Percentiles rank a stretch among this genome's conserved stretches.
Evolutionary conservation across 2,329 filamentous ascomycete species (phyloP).

Genomic region (Trichoderma simmonsii): DNA sequence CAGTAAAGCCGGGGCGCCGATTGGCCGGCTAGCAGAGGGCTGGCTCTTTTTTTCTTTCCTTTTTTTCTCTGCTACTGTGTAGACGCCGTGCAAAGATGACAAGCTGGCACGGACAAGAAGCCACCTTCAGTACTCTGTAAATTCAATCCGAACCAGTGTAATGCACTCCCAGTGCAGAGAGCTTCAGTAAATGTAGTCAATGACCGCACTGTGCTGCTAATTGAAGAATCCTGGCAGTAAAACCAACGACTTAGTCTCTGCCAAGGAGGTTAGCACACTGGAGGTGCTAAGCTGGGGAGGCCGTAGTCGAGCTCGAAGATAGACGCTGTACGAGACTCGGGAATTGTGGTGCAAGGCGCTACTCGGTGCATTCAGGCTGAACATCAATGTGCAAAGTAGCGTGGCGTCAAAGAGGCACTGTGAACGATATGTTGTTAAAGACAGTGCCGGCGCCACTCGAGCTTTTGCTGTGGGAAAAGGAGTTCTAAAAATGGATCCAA

Average conservation of each 20-base stretch:
- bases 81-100: constrained; percentile 6
- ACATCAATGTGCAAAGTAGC: background rate
- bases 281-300: background rate
- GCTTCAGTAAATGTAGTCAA: background rate
- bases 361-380: background rate
- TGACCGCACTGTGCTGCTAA: background rate
- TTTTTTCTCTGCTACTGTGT: background rate
- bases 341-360: background rate
- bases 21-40: constrained; percentile 22
- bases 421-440: background rate
- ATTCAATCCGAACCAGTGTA: background rate
- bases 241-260: background rate
- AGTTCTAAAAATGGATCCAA: background rate
- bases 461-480: background rate
- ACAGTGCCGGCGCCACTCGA: background rate
- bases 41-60: background rate
- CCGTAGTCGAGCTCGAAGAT: background rate
- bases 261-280: background rate
- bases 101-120: constrained; percentile 2
- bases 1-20: constrained; percentile 28
- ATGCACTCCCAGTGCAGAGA: background rate
- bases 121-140: background rate
- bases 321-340: background rate
- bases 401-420: background rate
- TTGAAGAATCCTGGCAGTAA: background rate